Conservation (phyloP, 2,329 filamentous ascomycete species). For the Verticillium nubilum region DNA sequence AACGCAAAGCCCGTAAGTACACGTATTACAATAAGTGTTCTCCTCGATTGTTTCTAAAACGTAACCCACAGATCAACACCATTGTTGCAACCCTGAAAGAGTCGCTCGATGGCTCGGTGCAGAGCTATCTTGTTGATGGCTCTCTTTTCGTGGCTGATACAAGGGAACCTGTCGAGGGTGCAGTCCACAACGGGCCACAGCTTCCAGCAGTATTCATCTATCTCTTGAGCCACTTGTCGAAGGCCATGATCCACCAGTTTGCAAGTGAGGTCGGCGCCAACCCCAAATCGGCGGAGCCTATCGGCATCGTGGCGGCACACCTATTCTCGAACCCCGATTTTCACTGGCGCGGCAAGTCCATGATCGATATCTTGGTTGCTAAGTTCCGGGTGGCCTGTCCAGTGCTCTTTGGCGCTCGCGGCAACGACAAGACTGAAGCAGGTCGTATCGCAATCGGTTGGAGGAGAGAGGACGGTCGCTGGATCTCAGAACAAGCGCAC, state of each 20-base stretch:
- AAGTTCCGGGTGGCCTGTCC: constrained; percentile 81
- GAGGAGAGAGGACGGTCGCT: constrained; percentile 56
- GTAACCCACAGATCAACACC: constrained; percentile 29
- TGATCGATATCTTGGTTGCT: constrained; percentile 79
- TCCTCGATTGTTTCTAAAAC: not conserved
- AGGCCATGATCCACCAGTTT: constrained; percentile 66
- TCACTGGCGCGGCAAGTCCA: constrained; percentile 58
- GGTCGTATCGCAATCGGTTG: constrained; percentile 70
- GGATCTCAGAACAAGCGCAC: constrained; percentile 66
- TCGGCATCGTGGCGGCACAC: constrained; percentile 71
- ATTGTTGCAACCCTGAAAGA: constrained; percentile 47
- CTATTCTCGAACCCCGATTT: constrained; percentile 68
- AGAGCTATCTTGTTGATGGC: constrained; percentile 48
- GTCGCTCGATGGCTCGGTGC: constrained; percentile 45
- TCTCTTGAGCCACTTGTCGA: constrained; percentile 70
- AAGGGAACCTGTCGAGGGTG: constrained; percentile 41
- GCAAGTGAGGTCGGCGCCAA: constrained; percentile 60
- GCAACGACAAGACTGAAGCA: constrained; percentile 64
- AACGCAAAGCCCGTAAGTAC: constrained; percentile 42
- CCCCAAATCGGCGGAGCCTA: constrained; percentile 64
- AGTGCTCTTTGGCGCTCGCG: constrained; percentile 77
- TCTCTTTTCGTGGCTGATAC: constrained; percentile 45
- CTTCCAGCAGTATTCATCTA: constrained; percentile 67
- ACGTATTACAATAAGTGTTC: not conserved
- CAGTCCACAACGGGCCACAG: constrained; percentile 43